phyloP scores from a whole-genome alignment of 2,329 filamentous ascomycete species.

The Beauveria varroae region DNA sequence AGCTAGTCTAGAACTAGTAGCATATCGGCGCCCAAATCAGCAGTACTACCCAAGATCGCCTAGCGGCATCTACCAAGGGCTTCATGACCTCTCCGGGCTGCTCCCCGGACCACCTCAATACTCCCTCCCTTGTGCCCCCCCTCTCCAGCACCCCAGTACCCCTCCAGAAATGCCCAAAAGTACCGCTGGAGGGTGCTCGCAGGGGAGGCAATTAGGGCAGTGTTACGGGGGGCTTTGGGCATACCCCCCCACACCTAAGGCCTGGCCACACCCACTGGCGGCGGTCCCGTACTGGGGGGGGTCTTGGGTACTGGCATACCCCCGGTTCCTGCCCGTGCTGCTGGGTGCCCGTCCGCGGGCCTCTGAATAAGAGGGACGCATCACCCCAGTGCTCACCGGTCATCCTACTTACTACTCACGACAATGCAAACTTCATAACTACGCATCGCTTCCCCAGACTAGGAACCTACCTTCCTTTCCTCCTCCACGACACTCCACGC shows the following conservation, averaged over 20 bases:
- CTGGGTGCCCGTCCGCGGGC: slow-evolving; percentile 1
- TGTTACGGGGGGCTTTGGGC: not conserved
- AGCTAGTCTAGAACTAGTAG: not conserved
- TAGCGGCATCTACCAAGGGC: not conserved
- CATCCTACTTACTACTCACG: slow-evolving; percentile 16
- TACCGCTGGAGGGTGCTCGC: not conserved
- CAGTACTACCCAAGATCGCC: not conserved
- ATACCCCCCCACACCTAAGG: not conserved
- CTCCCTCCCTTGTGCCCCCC: not conserved
- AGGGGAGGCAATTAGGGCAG: not conserved
- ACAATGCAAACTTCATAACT: slow-evolving; percentile 17
- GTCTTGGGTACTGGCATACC: slow-evolving; percentile 7
- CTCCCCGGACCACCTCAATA: slow-evolving; percentile 1
- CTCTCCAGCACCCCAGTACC: not conserved
- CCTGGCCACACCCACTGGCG: slow-evolving; percentile 4
- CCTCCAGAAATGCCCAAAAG: slow-evolving; percentile 3
- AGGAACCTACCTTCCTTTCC: slow-evolving; percentile 6
- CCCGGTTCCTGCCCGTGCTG: slow-evolving; percentile 8
- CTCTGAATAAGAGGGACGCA: slow-evolving; percentile 12
- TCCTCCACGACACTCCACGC: slow-evolving; percentile 11
- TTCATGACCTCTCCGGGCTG: slow-evolving; percentile 4
- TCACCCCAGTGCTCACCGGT: slow-evolving; percentile 20
- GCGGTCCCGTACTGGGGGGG: slow-evolving; percentile 6
- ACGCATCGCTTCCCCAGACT: slow-evolving; percentile 20
- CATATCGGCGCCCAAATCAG: not conserved